Base-by-base conservation (phyloP, 73 alveolate genomes). In the Stentor roeselii region DNA sequence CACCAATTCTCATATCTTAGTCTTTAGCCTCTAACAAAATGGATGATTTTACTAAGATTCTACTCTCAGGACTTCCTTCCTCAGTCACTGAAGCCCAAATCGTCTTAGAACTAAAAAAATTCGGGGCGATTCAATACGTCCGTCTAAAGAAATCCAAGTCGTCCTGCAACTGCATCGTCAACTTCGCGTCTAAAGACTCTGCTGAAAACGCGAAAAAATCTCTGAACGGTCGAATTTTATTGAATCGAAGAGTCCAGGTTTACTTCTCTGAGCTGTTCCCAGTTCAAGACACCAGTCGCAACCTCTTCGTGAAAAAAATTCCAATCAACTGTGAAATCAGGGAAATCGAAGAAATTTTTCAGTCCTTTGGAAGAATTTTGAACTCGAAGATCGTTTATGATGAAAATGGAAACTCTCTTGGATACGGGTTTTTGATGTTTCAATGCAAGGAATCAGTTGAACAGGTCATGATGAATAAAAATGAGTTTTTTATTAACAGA, bases 331-430 rank as follows among this genome's bases (percentile, higher is more conserved):
- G 21, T n/a, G 37, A 21, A 30, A 32, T 34, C n/a, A 11, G 42
- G 21, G 80, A 67, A 67, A 14, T 67, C 41, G 80, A 67, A 67
- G 37, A 67, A 67, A 36, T 30, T 67, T 67, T 67, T 32, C 37
- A 67, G 80, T 67, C 50, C 11, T 67, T 67, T 32, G 80, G 80
- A 30, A n/a, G 34, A 27, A 32, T 67, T 30, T 14, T 67, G 0
- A 67, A 32, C 80, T 67, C 80, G 34, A 67, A 67, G 34, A 67
- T 67, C 41, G 37, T 21, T 32, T 67, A 21, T 67, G 80, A 67
- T 67, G 34, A 27, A 30, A 67, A 67, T 67, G 80, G 80, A 2
- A 32, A 67, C n/a, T 67, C 80, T 32, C 80, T 21, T 1, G 80
- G 80, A n/a, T 67, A 67, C 34, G 80, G 80, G 34, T 67, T 67